Evolutionary conservation across 495 filamentous ascomycete genomes (phyloP).

Genomic region (Xylaria flabelliformis): DNA sequence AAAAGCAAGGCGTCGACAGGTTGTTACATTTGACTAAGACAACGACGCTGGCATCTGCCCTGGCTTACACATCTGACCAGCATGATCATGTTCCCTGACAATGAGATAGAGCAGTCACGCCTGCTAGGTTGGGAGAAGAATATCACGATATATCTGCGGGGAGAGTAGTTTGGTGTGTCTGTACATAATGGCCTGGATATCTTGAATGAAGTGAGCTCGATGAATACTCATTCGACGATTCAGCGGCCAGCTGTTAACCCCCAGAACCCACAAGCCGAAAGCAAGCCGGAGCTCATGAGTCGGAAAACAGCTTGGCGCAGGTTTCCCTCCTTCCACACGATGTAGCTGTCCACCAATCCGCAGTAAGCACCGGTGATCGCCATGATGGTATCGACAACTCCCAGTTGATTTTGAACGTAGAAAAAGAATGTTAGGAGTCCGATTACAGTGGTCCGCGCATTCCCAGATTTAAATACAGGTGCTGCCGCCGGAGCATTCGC

Average conservation of each 20-base stretch:
- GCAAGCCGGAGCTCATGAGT: slow-evolving; percentile 30
- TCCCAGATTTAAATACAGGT: slow-evolving; percentile 38
- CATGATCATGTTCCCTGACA: neutral
- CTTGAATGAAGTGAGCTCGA: neutral
- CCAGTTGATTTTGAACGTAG: slow-evolving; percentile 40
- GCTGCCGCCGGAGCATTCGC: slow-evolving; percentile 36
- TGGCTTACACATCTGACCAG: neutral
- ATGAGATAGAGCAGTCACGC: neutral
- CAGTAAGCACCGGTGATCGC: slow-evolving; percentile 39
- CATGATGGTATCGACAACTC: slow-evolving; percentile 44
- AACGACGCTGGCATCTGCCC: neutral
- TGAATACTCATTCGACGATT: neutral
- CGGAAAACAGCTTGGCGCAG: slow-evolving; percentile 37
- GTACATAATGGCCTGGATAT: neutral
- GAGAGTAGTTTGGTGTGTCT: neutral
- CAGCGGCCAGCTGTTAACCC: slow-evolving; percentile 36
- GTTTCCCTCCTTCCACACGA: slow-evolving; percentile 41
- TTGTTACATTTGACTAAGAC: slow-evolving; percentile 18
- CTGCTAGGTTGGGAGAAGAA: neutral
- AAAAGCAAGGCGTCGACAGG: slow-evolving; percentile 18
- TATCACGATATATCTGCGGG: neutral
- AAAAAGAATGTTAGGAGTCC: slow-evolving; percentile 40
- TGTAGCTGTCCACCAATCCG: slow-evolving; percentile 43
- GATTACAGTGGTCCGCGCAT: slow-evolving; percentile 41
- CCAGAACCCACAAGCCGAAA: slow-evolving; percentile 39